Base-by-base conservation (phyloP, 2,329 filamentous ascomycete genomes). In the Fusarium anthophilum region DNA sequence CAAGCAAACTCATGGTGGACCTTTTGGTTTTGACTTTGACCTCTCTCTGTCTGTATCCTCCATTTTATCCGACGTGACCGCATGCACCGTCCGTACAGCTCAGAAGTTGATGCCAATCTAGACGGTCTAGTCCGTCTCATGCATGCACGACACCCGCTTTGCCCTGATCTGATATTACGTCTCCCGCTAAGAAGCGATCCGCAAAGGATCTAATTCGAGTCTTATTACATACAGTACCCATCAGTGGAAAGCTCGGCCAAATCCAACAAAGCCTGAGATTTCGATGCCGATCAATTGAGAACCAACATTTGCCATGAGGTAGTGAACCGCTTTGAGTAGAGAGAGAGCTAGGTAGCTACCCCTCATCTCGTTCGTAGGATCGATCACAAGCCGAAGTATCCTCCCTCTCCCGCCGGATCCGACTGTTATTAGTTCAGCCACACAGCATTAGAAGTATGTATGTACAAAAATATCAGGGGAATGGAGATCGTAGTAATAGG, bases 101-200 rank as follows among this genome's bases (percentile, higher is more conserved):
- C 55, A 39, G 50, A 51, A 38, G 47, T 39, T 69, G 70, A 68
- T 64, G 45, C 53, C 30, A 56, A 51, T 58, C 20, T 69, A 60
- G 67, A 57, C 55, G 48, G 55, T 37, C 30, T 57, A 57, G 55
- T n/a, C 39, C 30, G 53, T 67, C 48, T 38, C 32, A 61, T 51
- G 47, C 45, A 69, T 61, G 62, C 61, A 67, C 54, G 38, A 59
- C 63, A 71, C 51, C 63, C 58, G 69, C 64, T 69, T n/a, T 55
- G 53, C 63, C 69, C 66, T 74, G 71, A 74, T 74, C 71, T 74
- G 71, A 74, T 74, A 72, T 72, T 74, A 74, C 67, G 67, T 72
- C 67, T 62, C 48, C 51, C 43, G 26, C 58, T 15, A 50, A 32
- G 51, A 41, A 53, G 51, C 55, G 63, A 74, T 62, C 62, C 58